A percentile compares a stretch with the other conserved stretches of the same genome.
Evolutionary conservation across 177 flowering plant species (phyloP).

Genomic region (Telopea speciosissima): DNA sequence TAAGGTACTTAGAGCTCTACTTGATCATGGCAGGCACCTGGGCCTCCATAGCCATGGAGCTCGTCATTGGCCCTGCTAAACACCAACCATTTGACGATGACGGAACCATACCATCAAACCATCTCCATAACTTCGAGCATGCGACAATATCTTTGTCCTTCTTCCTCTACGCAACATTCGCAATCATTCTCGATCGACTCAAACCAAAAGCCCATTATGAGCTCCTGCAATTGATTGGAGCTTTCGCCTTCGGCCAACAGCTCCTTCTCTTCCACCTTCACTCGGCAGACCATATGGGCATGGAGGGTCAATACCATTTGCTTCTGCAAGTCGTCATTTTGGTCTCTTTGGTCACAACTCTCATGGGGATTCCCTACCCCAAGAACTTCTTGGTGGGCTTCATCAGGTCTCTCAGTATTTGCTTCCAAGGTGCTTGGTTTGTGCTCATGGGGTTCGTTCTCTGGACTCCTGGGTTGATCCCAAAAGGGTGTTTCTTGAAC

Average conservation of each 20-base stretch:
- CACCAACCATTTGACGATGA: conserved; percentile 82
- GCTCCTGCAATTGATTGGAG: conserved; percentile 42
- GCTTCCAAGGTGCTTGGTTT: conserved; percentile 73
- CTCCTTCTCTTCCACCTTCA: conserved; percentile 67
- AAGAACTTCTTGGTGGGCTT: conserved; percentile 57
- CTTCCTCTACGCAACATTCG: conserved; percentile 43
- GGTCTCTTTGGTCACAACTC: conserved; percentile 47
- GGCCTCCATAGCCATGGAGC: conserved; percentile 68
- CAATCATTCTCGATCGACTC: conserved; percentile 38
- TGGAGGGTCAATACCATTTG: conserved; percentile 75
- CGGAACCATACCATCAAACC: conserved; percentile 81
- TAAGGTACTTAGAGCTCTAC: conserved; percentile 57
- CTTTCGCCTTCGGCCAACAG: conserved; percentile 53
- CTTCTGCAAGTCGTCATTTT: conserved; percentile 48
- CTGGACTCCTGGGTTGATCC: conserved; percentile 61
- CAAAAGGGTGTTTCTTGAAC: conserved; percentile 66
- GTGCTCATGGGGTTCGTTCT: conserved; percentile 62
- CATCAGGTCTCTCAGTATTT: conserved; percentile 55
- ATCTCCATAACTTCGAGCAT: conserved; percentile 85
- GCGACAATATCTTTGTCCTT: conserved; percentile 56
- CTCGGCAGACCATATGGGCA: conserved; percentile 64
- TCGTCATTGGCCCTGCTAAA: conserved; percentile 53
- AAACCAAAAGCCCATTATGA: conserved; percentile 23
- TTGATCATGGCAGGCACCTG: conserved; percentile 41
- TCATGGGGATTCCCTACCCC: conserved; percentile 40